Base-by-base conservation (phyloP, 73 alveolate species). In the Tetrahymena elliotti region DNA sequence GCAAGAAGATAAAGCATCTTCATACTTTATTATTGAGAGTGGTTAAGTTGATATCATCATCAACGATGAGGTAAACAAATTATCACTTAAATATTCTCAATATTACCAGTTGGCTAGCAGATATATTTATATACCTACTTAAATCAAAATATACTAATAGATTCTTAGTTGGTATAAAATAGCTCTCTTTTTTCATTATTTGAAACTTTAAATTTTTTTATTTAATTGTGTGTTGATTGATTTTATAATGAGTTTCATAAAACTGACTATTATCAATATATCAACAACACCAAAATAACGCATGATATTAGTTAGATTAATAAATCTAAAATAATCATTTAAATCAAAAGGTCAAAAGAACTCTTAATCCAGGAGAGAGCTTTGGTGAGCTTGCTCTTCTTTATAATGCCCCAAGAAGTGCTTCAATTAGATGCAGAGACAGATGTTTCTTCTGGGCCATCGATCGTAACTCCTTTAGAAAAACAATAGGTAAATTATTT, bases 1-100 rank as follows among this genome's bases (percentile, higher is more conserved):
- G 83, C 97, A 98, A 94, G 99, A 98, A 83, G 98, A 97, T 84
- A 96, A 96, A 96, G 99, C 98, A 33, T 97, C 97, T 94, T 96
- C 97, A 20, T 98, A 97, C 96, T 98, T 94, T 93, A 96, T 98
- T 38, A 95, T 98, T 37, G 97, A 97, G 95, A 95, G 95, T 53
- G 99, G 99, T 16, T 94, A 96, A 95, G 97, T 97, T 34, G 97
- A 96, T 53, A 97, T 98, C 39, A 96, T 93, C 22, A 97, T 94
- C 33, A 96, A 96, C 93, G 97, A 94, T 94, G 96, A 94, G 52
- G 88, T 68, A 68, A 24, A 27, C n/a, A 31, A 68, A 68, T 27
- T 10, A 22, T 68, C n/a, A 68, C 3, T 27, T 68, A 4, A 68
- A 22, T 68, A 24, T 9, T 40, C 15, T 15, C 8, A 40, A 8